These are phyloP conservation scores for Eutypa lata DNA, from an alignment of 2,329 filamentous ascomycete species.

Conservation along the genomic window DNA sequence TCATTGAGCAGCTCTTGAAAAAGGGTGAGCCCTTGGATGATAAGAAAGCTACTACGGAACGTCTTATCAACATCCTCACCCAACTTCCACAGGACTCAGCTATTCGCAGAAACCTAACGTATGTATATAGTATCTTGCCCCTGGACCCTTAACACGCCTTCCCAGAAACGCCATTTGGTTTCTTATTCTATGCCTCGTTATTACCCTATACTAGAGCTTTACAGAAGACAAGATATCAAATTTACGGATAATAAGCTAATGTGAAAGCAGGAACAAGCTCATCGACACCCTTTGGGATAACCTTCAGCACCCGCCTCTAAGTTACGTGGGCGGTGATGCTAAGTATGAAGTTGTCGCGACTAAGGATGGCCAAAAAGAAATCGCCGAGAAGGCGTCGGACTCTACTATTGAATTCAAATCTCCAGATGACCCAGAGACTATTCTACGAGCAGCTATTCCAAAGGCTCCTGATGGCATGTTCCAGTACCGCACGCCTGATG, in stretches of 20 bases:
- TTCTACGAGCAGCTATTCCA: slow-evolving; percentile 34
- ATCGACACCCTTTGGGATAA: slow-evolving; percentile 52
- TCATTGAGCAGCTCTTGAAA: slow-evolving; percentile 28
- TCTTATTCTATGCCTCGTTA: too few species aligned
- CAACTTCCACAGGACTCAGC: slow-evolving; percentile 32
- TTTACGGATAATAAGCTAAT: too few species aligned
- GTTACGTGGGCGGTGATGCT: slow-evolving; percentile 38
- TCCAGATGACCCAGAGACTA: slow-evolving; percentile 32
- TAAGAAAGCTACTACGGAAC: slow-evolving; percentile 43
- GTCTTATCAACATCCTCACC: slow-evolving; percentile 38
- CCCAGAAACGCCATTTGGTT: too few species aligned
- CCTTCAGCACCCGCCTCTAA: slow-evolving; percentile 51
- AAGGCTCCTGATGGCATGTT: slow-evolving; percentile 32
- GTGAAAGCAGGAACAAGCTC: slow-evolving; percentile 46
- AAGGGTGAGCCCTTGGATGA: slow-evolving; percentile 57
- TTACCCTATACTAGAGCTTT: too few species aligned
- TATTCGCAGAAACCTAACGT: slow-evolving; percentile 37
- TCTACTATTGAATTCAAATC: slow-evolving; percentile 38
- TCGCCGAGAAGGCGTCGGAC: slow-evolving; percentile 14
- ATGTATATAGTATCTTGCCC: too few species aligned
- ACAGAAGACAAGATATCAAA: too few species aligned
- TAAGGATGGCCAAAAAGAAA: slow-evolving; percentile 32
- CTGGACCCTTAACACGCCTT: too few species aligned
- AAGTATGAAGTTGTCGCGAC: slow-evolving; percentile 34
- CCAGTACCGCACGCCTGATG: slow-evolving; percentile 34